Evolutionary conservation across 2,329 filamentous ascomycete species (phyloP), one percentile per base, ranked within the genome.

Genomic region (Lecanicillium sp.): DNA sequence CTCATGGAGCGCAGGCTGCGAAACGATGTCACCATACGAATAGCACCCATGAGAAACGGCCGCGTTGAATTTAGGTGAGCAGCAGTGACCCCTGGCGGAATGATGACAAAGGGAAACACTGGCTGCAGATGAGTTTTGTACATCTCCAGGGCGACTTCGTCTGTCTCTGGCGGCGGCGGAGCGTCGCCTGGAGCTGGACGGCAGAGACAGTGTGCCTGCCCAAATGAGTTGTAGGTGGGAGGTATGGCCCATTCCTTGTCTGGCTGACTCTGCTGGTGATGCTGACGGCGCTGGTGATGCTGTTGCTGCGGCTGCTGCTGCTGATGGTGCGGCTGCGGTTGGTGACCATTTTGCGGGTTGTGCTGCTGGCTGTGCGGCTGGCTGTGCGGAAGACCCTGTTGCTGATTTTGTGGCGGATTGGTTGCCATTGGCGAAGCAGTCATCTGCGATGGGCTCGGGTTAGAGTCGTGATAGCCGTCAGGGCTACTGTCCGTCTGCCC

Each of bases 11-110:
- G 62, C 10, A 72, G 57, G 35, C 70, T 71, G 15, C 69, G 63
- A 33, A 74, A 69, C 0, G 73, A 76, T 0, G 74, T 64, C 0
- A 77, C 71, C 67, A 75, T 76, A 7, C 67, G 62, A 19, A 79
- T 73, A 4, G 71, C 66, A 1, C 69, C 60, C 61, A 77, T 72
- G 3, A 78, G 59, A 23, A 78, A 74, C 0, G 75, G 75, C 9
- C 66, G 62, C 0, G 61, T 66, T 0, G 62, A 55, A 11, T 63
- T 62, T 1, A 78, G 58, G 5, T 64, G 60, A 0, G 62, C 56
- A 2, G 69, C 67, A 0, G 65, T 64, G 1, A 66, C 60, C 1
- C 55, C 56, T 1, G 60, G 53, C 0, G 69, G 67, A 2, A 78
- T 54, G 7, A 71, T 54, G 5, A 78, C 72, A 30, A 78, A 77